A percentile compares a stretch with the other conserved stretches of the same genome.
Evolutionary conservation across 306 rosid genomes (phyloP).

Genomic region (Sindora glabra): DNA sequence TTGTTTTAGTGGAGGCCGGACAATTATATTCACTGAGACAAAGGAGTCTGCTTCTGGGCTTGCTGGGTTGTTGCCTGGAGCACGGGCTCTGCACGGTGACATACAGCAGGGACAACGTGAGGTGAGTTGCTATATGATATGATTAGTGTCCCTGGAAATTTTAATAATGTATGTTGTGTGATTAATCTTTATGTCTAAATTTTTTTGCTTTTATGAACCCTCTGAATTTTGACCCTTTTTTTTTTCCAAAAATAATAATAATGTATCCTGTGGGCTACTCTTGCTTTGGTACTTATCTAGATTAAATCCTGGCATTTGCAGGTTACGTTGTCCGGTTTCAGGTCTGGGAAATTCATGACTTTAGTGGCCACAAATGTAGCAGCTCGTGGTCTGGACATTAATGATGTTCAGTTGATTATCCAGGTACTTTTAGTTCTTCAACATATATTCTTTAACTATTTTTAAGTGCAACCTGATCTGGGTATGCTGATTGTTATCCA

Average conservation of each 20-base stretch:
- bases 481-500: constrained; percentile 15
- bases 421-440: constrained; percentile 51
- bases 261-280: neutral
- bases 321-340: constrained; percentile 72
- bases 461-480: neutral
- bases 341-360: constrained; percentile 69
- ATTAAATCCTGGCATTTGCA: constrained; percentile 24
- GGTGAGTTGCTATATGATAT: constrained; percentile 31
- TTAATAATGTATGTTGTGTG: neutral
- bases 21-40: constrained; percentile 78
- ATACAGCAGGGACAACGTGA: constrained; percentile 80
- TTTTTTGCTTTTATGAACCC: too few species aligned
- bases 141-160: neutral
- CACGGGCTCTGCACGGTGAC: constrained; percentile 86
- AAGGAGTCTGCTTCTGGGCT: constrained; percentile 81
- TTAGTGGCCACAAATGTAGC: constrained; percentile 96
- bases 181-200: too few species aligned
- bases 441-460: neutral
- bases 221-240: too few species aligned
- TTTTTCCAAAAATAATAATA: too few species aligned
- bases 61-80: constrained; percentile 67
- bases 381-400: constrained; percentile 89
- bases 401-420: constrained; percentile 85
- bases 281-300: neutral
- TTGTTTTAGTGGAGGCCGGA: constrained; percentile 71